Conservation (phyloP, 106 monocot genomes). For the Dioscorea dumetorum region DNA sequence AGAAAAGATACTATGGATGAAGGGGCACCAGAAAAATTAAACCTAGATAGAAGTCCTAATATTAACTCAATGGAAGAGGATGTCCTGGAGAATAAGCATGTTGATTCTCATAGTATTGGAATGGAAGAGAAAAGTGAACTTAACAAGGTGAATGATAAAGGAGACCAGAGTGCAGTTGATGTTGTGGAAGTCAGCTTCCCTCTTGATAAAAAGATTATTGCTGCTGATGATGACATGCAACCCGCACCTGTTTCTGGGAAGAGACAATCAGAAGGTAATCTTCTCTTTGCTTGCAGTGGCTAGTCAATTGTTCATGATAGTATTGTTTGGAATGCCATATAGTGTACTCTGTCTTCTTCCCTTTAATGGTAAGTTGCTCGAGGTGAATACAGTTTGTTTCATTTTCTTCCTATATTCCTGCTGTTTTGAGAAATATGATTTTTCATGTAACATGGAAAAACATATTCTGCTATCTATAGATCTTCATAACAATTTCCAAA, state of each 20-base stretch:
- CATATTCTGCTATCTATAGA: too few species aligned
- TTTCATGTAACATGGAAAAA: too few species aligned
- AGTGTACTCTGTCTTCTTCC: too few species aligned
- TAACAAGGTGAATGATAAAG: conserved; percentile 15
- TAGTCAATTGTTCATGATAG: too few species aligned
- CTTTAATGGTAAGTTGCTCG: too few species aligned
- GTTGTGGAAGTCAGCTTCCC: conserved; percentile 10
- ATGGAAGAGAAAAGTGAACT: conserved; percentile 14
- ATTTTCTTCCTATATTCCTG: too few species aligned
- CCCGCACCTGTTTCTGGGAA: conserved; percentile 39
- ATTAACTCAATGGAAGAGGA: conserved; percentile 83
- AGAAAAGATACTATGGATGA: conserved; percentile 30
- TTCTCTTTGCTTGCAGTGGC: not conserved
- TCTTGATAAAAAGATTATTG: conserved; percentile 26
- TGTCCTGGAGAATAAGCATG: conserved; percentile 47
- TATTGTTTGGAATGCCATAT: too few species aligned
- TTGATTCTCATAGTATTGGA: conserved; percentile 12
- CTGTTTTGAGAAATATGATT: too few species aligned
- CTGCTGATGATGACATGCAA: conserved; percentile 23
- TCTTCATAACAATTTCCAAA: too few species aligned
- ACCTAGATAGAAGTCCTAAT: conserved; percentile 80
- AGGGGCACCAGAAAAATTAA: conserved; percentile 55
- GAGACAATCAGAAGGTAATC: conserved; percentile 84
- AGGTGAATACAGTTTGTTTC: too few species aligned
- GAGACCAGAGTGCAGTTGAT: conserved; percentile 19